A percentile compares a stretch with the other conserved stretches of the same genome.
These are phyloP conservation scores for Colletotrichum cordylinicola DNA, from an alignment of 2,329 filamentous ascomycete species.

Conservation along the genomic window DNA sequence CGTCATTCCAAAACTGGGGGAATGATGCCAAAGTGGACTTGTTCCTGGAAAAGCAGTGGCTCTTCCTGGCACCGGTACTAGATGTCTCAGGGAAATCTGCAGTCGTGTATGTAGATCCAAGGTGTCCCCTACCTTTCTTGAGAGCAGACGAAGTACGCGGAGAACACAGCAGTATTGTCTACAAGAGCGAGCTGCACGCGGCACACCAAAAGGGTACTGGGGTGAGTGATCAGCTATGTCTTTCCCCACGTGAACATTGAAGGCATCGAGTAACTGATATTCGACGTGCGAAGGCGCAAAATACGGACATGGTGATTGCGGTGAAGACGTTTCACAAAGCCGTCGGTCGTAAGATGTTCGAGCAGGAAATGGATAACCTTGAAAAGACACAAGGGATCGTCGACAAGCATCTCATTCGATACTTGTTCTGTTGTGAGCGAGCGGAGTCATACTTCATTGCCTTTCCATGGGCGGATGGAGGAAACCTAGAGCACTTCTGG, in stretches of 20 bases:
- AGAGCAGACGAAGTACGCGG: neutral
- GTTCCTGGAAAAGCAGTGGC: too few relatives aligned
- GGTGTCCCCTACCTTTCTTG: neutral
- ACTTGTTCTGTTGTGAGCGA: neutral
- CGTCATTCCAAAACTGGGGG: too few relatives aligned
- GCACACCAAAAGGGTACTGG: neutral
- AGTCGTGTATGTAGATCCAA: neutral
- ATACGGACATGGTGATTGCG: neutral
- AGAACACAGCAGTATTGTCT: neutral
- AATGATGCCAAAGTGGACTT: too few relatives aligned
- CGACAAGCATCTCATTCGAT: neutral
- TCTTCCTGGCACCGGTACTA: too few relatives aligned
- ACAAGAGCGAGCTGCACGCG: neutral
- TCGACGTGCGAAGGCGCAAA: neutral
- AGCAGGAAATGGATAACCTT: neutral
- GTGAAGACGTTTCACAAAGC: too few relatives aligned
- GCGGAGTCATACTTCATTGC: neutral
- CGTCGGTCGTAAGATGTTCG: neutral
- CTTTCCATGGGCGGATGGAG: conserved; percentile 5
- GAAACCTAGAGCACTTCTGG: neutral
- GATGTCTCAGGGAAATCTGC: too few relatives aligned
- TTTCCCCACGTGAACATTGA: too few relatives aligned
- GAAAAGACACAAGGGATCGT: neutral
- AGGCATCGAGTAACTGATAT: too few relatives aligned
- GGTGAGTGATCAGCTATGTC: neutral